Evolutionary conservation across 495 filamentous ascomycete species (phyloP).

Genomic region (Neurospora sp.): DNA sequence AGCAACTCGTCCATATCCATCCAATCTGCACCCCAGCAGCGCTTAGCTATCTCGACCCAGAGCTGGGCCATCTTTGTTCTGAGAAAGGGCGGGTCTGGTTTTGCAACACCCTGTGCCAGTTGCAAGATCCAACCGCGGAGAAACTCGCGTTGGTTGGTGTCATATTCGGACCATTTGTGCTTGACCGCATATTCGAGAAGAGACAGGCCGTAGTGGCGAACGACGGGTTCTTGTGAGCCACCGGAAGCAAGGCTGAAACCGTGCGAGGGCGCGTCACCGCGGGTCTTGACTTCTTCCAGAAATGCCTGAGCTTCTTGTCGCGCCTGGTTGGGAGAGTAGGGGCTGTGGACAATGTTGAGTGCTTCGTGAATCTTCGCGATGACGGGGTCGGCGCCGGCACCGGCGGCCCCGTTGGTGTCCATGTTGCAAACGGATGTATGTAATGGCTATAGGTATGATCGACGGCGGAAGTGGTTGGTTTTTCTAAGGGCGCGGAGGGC

Average conservation of each 20-base stretch:
- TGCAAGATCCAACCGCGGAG: slow-evolving; percentile 65
- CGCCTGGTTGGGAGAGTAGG: slow-evolving; percentile 70
- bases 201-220: slow-evolving; percentile 88
- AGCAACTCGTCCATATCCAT: slow-evolving; percentile 84
- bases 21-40: slow-evolving; percentile 86
- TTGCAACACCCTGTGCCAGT: slow-evolving; percentile 62
- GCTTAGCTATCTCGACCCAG: slow-evolving; percentile 91
- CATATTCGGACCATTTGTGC: slow-evolving; percentile 68
- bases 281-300: slow-evolving; percentile 72
- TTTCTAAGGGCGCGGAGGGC: not conserved
- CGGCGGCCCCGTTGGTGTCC: slow-evolving; percentile 18
- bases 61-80: slow-evolving; percentile 92
- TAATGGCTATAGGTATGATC: not conserved
- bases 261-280: slow-evolving; percentile 66
- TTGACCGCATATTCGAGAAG: slow-evolving; percentile 80
- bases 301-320: slow-evolving; percentile 74
- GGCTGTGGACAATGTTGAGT: slow-evolving; percentile 74
- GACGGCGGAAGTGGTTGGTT: too few relatives aligned
- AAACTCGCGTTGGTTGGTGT: slow-evolving; percentile 48
- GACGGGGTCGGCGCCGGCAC: slow-evolving; percentile 17
- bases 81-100: slow-evolving; percentile 70
- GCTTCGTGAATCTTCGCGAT: slow-evolving; percentile 63
- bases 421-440: slow-evolving; percentile 4
- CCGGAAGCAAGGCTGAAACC: slow-evolving; percentile 78
- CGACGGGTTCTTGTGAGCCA: slow-evolving; percentile 58